Conservation (phyloP, 345 rosid genomes). For the Camelina hispida region DNA sequence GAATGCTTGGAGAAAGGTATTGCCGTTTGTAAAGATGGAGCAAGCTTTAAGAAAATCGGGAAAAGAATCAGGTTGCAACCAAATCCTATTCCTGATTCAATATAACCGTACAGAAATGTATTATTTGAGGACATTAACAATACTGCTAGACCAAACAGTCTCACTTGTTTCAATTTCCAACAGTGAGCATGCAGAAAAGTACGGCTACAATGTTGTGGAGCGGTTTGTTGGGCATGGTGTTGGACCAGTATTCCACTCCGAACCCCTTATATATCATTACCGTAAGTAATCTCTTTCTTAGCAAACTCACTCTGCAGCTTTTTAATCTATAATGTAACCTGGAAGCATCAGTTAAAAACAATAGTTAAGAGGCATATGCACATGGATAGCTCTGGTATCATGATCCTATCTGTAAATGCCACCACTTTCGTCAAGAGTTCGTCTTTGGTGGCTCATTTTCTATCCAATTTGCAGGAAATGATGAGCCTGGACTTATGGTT, state of each 20-base stretch:
- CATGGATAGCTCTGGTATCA: neutral
- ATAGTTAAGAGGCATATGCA: neutral
- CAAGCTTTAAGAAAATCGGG: constrained; percentile 88
- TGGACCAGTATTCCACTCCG: constrained; percentile 80
- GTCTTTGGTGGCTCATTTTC: constrained; percentile 27
- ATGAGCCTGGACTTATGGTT: constrained; percentile 72
- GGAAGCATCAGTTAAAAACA: constrained; percentile 1
- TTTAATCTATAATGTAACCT: constrained; percentile 2
- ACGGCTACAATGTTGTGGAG: constrained; percentile 83
- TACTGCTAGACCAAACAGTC: neutral
- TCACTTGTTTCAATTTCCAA: constrained; percentile 21
- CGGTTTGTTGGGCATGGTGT: constrained; percentile 98
- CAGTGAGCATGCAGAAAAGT: constrained; percentile 94
- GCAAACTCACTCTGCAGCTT: neutral
- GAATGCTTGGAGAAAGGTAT: constrained; percentile 93
- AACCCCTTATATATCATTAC: constrained; percentile 78
- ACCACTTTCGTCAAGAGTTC: constrained; percentile 2
- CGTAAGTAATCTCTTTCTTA: constrained; percentile 55
- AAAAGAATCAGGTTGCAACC: constrained; percentile 76
- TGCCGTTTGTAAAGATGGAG: constrained; percentile 91
- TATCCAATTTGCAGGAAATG: constrained; percentile 59
- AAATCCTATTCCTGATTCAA: constrained; percentile 11
- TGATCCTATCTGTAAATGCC: neutral
- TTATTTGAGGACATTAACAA: neutral
- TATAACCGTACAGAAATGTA: neutral